Evolutionary conservation across 1,284 basidiomycete genomes (phyloP), one percentile per base, ranked within the genome.

Genomic region (Neolentinus lepideus): DNA sequence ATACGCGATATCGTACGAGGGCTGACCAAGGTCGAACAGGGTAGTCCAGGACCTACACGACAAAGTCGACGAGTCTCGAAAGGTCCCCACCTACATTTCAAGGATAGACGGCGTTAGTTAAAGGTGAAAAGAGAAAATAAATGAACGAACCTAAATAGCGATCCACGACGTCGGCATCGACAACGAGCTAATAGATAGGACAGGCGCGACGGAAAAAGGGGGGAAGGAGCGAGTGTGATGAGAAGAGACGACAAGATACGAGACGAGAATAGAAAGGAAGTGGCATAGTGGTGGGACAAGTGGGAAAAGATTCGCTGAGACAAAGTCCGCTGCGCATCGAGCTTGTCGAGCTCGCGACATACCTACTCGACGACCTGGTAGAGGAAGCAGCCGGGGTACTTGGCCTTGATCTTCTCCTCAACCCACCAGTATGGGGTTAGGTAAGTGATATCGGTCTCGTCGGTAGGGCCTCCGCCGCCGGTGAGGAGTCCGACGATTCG

Each of bases 401-500:
- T 31, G 6, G 4, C 29, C 29, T 31, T 31, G 29, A 31, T 31
- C 6, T 12, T 4, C 29, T 31, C 6, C 29, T 31, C 29, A 12
- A 31, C 6, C 29, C 29, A 31, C 6, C 4, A 31, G 29, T 31
- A 31, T 4, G 29, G 29, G 12, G 29, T 31, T 4, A 62, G 38
- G 56, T 68, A 69, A 2, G 67, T 60, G 50, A 61, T 55, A 46
- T 65, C 62, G 8, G 61, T 62, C 24, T 57, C 51, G 35, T 61
- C 57, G 12, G 55, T 55, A 2, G 54, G 21, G 51, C 64, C 66
- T 31, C 43, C 52, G 48, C 65, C 64, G 47, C 67, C 63, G 26
- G 63, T 67, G 56, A 69, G 57, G 3, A 67, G 27, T 3, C 62
- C 67, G 36, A 63, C 52, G 59, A 68, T 66, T 27, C 63, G 58